These are phyloP conservation scores for Puccinia coronata DNA, from an alignment of 1,284 basidiomycete species.

Conservation along the genomic window DNA sequence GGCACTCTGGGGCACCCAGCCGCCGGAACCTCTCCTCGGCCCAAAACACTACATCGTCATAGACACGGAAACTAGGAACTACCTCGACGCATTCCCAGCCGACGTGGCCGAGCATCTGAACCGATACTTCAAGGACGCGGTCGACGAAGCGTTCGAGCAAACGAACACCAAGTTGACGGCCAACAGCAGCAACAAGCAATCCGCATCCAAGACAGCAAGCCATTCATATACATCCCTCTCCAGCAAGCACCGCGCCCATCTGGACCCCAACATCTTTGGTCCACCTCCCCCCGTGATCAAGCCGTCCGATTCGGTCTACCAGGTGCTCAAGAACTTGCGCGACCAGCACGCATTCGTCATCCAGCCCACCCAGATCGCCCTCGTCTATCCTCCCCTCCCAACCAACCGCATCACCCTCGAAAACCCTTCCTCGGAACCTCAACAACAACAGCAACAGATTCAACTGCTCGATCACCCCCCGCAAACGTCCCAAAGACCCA, in stretches of 20 bases:
- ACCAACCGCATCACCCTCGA: slow-evolving; percentile 19
- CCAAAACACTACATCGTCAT: slow-evolving; percentile 8
- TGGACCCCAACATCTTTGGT: slow-evolving; percentile 37
- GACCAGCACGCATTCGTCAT: slow-evolving; percentile 32
- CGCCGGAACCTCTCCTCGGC: neutral
- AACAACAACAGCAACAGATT: no score
- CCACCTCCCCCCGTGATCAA: slow-evolving; percentile 4
- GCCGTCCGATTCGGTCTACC: slow-evolving; percentile 17
- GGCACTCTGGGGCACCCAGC: slow-evolving; percentile 40
- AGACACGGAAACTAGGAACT: slow-evolving; percentile 4
- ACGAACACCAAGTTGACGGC: neutral
- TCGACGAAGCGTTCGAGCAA: slow-evolving; percentile 1
- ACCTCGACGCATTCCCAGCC: neutral
- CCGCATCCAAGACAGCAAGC: neutral
- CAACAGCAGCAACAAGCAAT: neutral
- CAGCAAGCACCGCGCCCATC: slow-evolving; percentile 20
- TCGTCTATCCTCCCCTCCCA: slow-evolving; percentile 20
- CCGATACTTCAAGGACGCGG: neutral
- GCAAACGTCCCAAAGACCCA: no score
- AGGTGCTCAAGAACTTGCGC: slow-evolving; percentile 9
- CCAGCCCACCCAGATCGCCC: slow-evolving; percentile 12
- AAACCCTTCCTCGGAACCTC: neutral
- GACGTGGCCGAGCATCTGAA: neutral
- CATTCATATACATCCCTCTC: no score
- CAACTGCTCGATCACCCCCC: neutral